Base-by-base conservation (phyloP, 2,329 filamentous ascomycete species). In the Fusarium zealandicum region DNA sequence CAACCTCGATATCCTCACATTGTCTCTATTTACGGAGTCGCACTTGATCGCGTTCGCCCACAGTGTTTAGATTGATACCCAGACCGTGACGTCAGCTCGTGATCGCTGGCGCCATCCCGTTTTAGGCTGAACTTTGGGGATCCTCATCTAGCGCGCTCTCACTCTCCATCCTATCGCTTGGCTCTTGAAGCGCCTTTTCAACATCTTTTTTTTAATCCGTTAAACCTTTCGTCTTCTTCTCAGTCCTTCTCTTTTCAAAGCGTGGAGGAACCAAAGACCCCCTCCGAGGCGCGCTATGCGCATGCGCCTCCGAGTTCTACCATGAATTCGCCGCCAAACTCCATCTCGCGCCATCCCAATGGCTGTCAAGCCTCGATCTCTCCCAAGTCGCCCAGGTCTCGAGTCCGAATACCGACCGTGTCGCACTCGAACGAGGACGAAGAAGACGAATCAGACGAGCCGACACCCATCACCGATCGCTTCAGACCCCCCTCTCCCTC, bases 401-500 rank as follows among this genome's bases (percentile, higher is more conserved):
- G 36, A 42, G 44, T 38, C 31, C 57, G 48, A 14, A 30, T 37
- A 10, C 18, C 43, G 18, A 55, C 36, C 38, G 55, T 52, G 25
- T 38, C 42, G 11, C 22, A 5, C 22, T 13, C 51, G 12, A 17
- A 38, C 17, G 18, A 42, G 6, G 38, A 27, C 18, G 38, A 51
- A 9, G 35, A n/a, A 13, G 30, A 44, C 10, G 27, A 45, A 11
- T 13, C 37, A 11, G 32, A 36, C 22, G 14, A 44, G 30, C 11
- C 18, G n/a, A 38, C 7, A 12, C 47, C 20, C 6, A 8, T 16
- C 16, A 28, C 33, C 20, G 35, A 11, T 5, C 54, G 54, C n/a
- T 52, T 60, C 42, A 46, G 56, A 8, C 68, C 68, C 12, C 66
- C 69, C 1, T 69, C 70, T 11, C 66, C 69, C 1, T 69, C 70